Percentiles rank a stretch among this genome's conserved stretches.
These are phyloP conservation scores for Teunomyces pallodes DNA, from an alignment of 805 yeast genomes.

Conservation along the genomic window DNA sequence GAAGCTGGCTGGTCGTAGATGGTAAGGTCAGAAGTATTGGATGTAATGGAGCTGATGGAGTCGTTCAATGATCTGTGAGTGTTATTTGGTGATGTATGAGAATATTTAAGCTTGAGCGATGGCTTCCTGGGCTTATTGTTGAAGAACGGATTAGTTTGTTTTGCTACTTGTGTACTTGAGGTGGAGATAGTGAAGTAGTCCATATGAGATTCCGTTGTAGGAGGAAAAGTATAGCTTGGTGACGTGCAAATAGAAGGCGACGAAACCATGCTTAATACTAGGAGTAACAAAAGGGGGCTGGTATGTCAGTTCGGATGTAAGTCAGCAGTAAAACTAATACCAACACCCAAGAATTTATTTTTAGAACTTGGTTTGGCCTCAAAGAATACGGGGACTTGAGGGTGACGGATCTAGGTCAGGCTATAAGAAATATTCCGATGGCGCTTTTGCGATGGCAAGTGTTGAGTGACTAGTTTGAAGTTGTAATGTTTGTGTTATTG, in stretches of 20 bases:
- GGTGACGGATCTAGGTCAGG: background rate
- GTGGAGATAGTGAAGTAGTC: slow-evolving; percentile 15
- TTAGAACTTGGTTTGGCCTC: background rate
- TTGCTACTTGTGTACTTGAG: background rate
- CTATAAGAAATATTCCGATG: background rate
- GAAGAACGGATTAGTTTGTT: slow-evolving; percentile 2
- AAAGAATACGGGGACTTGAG: background rate
- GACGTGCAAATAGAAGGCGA: slow-evolving; percentile 21
- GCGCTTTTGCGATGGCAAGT: background rate
- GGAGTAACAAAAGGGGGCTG: background rate
- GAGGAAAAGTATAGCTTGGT: slow-evolving; percentile 21
- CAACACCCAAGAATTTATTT: background rate
- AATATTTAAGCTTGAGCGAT: background rate
- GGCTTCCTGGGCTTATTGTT: background rate
- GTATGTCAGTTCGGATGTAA: background rate
- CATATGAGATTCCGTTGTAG: slow-evolving; percentile 8
- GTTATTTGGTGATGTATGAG: background rate
- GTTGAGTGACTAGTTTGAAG: background rate
- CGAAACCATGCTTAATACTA: slow-evolving; percentile 11
- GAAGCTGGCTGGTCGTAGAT: slow-evolving; percentile 11
- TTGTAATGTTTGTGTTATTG: background rate
- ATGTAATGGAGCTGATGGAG: slow-evolving; percentile 28
- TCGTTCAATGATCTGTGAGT: slow-evolving; percentile 12
- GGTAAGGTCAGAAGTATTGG: slow-evolving; percentile 24
- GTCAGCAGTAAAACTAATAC: background rate